phyloP scores from a whole-genome alignment of 768 basidiomycete species.

The Panaeolus papilionaceus region DNA sequence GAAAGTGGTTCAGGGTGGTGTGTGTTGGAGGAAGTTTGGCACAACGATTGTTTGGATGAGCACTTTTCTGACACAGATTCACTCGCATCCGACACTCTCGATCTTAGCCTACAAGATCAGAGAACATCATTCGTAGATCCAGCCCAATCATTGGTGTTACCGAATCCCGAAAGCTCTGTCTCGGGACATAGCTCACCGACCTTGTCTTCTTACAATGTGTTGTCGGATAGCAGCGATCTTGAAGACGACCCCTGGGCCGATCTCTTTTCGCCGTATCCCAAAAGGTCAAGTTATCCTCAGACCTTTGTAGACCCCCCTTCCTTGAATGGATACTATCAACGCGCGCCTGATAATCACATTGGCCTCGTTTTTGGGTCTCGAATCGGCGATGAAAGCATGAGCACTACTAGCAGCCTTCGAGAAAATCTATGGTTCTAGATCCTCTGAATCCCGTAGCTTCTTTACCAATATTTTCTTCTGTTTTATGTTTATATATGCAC shows the following conservation, averaged over 20 bases:
- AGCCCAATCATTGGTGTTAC: constrained; percentile 74
- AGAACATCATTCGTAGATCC: constrained; percentile 47
- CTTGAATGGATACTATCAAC: constrained; percentile 31
- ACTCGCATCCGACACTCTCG: constrained; percentile 29
- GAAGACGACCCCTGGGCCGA: constrained; percentile 42
- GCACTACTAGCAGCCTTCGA: neutral
- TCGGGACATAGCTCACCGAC: constrained; percentile 20
- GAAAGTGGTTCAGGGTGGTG: constrained; percentile 81
- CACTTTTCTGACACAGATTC: constrained; percentile 27
- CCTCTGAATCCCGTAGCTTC: too few species aligned
- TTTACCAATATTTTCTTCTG: too few species aligned
- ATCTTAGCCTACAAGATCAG: constrained; percentile 28
- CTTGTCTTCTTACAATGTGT: constrained; percentile 19
- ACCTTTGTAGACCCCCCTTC: constrained; percentile 34
- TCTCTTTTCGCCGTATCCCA: constrained; percentile 25
- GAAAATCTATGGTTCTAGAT: neutral
- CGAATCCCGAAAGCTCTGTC: constrained; percentile 66
- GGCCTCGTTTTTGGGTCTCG: constrained; percentile 25
- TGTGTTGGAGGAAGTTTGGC: constrained; percentile 61
- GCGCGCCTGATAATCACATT: constrained; percentile 6
- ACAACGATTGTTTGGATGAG: constrained; percentile 26
- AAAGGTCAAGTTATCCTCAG: constrained; percentile 5
- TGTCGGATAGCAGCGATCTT: constrained; percentile 27
- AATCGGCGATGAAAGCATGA: neutral
- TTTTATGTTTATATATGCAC: too few species aligned